Conservation (phyloP, 306 rosid genomes). For the Sophora flavescens region DNA sequence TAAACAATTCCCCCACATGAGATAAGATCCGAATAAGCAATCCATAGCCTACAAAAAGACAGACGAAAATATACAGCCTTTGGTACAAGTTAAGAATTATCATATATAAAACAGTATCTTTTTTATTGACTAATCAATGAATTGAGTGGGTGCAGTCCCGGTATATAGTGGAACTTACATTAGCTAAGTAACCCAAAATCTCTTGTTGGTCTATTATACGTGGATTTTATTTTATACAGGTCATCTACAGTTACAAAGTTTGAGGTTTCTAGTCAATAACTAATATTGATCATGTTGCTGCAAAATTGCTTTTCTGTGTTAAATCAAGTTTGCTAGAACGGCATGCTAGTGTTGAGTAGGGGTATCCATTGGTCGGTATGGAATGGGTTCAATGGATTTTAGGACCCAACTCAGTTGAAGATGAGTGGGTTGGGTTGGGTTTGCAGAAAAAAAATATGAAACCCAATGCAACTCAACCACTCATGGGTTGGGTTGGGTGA, state of each 20-base stretch:
- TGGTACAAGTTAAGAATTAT: neutral
- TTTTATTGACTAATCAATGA: neutral
- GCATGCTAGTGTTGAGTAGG: conserved; percentile 23
- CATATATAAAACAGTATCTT: neutral
- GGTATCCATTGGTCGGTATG: too few relatives aligned
- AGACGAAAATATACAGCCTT: conserved; percentile 2
- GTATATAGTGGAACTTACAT: neutral
- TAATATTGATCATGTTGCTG: neutral
- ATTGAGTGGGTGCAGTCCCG: neutral
- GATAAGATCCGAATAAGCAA: neutral
- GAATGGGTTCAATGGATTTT: too few relatives aligned
- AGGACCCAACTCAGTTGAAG: too few relatives aligned
- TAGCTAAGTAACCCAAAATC: neutral
- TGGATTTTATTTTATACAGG: neutral
- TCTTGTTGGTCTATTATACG: neutral
- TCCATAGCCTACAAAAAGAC: neutral
- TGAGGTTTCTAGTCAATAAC: neutral
- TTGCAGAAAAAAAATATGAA: too few relatives aligned
- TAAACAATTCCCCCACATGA: neutral
- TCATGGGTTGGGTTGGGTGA: too few relatives aligned
- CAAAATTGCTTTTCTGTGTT: neutral
- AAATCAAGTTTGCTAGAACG: neutral
- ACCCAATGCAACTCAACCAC: too few relatives aligned
- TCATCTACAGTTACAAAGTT: neutral
- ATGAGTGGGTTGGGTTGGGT: too few relatives aligned